phyloP scores from a whole-genome alignment of 2,329 filamentous ascomycete genomes.

The Ampelomyces quisqualis region DNA sequence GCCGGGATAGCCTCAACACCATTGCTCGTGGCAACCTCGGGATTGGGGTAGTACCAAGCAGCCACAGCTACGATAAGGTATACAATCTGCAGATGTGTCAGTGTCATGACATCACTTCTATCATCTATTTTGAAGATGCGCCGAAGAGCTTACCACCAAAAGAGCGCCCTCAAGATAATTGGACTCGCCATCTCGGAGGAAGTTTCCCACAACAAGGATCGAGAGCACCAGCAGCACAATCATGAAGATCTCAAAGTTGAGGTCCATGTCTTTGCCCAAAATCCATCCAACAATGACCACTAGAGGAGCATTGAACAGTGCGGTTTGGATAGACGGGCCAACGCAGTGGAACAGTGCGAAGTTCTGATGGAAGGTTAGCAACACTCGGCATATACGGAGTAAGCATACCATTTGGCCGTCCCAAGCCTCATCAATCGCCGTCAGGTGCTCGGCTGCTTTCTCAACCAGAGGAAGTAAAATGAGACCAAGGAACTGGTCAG shows the following conservation, averaged over 20 bases:
- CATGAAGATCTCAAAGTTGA: conserved; percentile 88
- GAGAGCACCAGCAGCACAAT: conserved; percentile 77
- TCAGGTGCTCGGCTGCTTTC: conserved; percentile 83
- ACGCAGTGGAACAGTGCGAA: conserved; percentile 83
- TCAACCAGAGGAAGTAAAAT: conserved; percentile 81
- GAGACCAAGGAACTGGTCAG: conserved; percentile 61
- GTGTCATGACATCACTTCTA: too few species aligned
- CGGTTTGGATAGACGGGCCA: conserved; percentile 84
- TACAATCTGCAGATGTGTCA: conserved; percentile 48
- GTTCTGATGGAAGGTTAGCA: conserved; percentile 53
- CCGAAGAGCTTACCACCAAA: conserved; percentile 55
- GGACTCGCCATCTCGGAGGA: conserved; percentile 81
- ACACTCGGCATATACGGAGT: background rate
- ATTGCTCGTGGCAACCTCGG: conserved; percentile 41
- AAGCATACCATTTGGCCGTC: conserved; percentile 64
- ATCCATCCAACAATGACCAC: conserved; percentile 84
- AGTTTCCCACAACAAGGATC: conserved; percentile 84
- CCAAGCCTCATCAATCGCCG: conserved; percentile 81
- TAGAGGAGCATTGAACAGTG: conserved; percentile 81
- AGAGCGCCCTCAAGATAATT: conserved; percentile 88
- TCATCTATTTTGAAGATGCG: background rate
- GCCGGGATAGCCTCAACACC: conserved; percentile 10
- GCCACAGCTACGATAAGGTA: conserved; percentile 64
- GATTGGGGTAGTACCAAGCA: conserved; percentile 63
- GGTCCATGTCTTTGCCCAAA: conserved; percentile 66